Conservation (phyloP, 805 yeast species). For the Priceomyces haplophilus region DNA sequence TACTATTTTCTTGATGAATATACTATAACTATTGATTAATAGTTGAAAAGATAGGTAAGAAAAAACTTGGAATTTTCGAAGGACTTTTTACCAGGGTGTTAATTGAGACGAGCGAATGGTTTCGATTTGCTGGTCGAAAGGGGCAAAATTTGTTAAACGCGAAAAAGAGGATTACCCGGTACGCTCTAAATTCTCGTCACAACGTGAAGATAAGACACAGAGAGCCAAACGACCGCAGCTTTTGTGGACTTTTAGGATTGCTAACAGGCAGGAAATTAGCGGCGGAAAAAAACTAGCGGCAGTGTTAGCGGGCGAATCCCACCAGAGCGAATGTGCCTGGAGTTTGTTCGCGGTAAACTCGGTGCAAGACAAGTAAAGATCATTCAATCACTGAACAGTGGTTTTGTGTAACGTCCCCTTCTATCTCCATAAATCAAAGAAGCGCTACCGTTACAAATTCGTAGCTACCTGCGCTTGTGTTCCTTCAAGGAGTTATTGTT, state of each 20-base stretch:
- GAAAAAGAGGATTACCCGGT: conserved; percentile 5
- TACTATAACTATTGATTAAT: conserved; percentile 5
- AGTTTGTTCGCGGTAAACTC: too few relatives aligned
- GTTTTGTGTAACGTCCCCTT: neutral
- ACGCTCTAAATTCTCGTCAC: neutral
- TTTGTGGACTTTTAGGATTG: neutral
- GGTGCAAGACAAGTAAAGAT: neutral
- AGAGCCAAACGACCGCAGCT: neutral
- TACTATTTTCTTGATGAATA: conserved; percentile 8
- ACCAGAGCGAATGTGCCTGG: too few relatives aligned
- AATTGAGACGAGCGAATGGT: conserved; percentile 6
- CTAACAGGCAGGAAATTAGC: too few relatives aligned
- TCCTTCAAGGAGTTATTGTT: neutral
- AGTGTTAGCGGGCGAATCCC: neutral
- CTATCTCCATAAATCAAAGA: neutral
- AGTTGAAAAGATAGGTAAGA: conserved; percentile 7
- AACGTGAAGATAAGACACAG: neutral
- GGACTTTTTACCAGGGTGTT: conserved; percentile 9
- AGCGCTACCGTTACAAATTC: neutral
- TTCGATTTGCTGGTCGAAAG: conserved; percentile 6
- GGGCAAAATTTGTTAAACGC: conserved; percentile 5
- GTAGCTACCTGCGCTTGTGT: neutral
- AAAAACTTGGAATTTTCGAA: conserved; percentile 6
- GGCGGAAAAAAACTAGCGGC: too few relatives aligned
- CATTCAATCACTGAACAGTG: neutral